Base-by-base conservation (phyloP, 2,329 filamentous ascomycete species). In the Curvularia hawaiiensis region DNA sequence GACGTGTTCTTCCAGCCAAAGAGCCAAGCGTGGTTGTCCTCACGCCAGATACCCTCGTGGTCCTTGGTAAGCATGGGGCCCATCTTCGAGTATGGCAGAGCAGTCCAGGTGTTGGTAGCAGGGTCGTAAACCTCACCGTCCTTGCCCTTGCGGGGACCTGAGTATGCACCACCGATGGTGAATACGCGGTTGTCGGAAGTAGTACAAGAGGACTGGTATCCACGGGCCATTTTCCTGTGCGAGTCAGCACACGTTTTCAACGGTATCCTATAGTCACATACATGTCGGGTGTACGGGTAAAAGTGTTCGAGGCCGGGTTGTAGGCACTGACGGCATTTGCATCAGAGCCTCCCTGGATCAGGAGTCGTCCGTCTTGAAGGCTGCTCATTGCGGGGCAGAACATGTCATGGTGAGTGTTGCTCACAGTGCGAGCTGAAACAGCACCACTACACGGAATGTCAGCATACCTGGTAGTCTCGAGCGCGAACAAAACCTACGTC, bases 391-490 rank as follows among this genome's bases (percentile, higher is more conserved):
- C 67, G 5, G 67, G 67, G 43, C 67, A 70, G 33, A 70, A 70
- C 67, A 70, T 70, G 39, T 70, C 67, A 26, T 70, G 67, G 11
- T 66, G 56, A 18, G 67, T 70, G 26, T 70, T 68, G 54, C 58
- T 58, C 12, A 70, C 60, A 5, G 66, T 69, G 8, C 63, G 63
- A 33, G 63, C 58, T 8, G 66, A 68, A 3, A 70, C 63, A 16
- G 56, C 59, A 10, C 64, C 64, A 57, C 66, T 69, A n/a, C 18
- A 18, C 12, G 33, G 10, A 3, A 16, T 28, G 24, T 69, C 16
- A 68, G 59, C 33, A 30, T 31, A 5, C 1, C 10, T 20, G 5
- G 24, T 3, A 24, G 9, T 3, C 10, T 35, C 3, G 2, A 3
- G 11, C 6, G n/a, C 18, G n/a, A 11, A 14, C 3, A 24, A 20